Base-by-base conservation (phyloP, 108 stramenopile species). In the Nitzschia putrida region DNA sequence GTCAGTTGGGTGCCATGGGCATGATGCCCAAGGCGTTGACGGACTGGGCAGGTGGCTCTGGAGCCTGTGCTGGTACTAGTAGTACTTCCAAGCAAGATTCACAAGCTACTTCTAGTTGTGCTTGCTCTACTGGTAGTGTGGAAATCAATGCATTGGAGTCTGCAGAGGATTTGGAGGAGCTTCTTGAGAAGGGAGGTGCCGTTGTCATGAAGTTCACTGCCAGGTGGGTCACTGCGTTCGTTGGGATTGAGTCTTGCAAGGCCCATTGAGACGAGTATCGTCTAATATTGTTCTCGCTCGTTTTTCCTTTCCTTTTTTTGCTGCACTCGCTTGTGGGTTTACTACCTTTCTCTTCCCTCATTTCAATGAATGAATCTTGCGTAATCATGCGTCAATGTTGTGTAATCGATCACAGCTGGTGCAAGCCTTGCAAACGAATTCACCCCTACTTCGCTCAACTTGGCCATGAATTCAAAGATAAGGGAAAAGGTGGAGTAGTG, bases 181-280 rank as follows among this genome's bases (percentile, higher is more conserved):
- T 76, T 11, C 8, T 79, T 9, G 43, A 59, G 44, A 59, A 69
- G 21, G 7, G 45, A 21, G n/a, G 55, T n/a, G 53, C 43, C 8
- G 58, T 88, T 22, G 67, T 94, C 37, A 73, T 79, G 41, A 92
- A 94, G 72, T 92, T 93, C 58, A 96, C 95, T 7, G 95, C 95
- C 18, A 68, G 69, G 65, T 66, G 38, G 18, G 63, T 47, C 24
- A 1, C 4, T 34, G 29, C 29, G 44, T n/a, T n/a, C n/a, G n/a
- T n/a, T n/a, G n/a, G 12, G 44, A 12, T 45, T 45, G 53, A n/a
- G 12, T 21, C 9, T 53, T n/a, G 53, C n/a, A n/a, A n/a, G n/a
- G 8, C 8, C 13, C 18, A 11, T 8, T 8, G 8, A 8, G 8
- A 21, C 8, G 8, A 8, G 8, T 18, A n/a, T n/a, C n/a, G n/a